Percentiles rank a stretch among this genome's conserved stretches.
phyloP scores from a whole-genome alignment of 2,329 filamentous ascomycete species.

The Cadophora sp. region DNA sequence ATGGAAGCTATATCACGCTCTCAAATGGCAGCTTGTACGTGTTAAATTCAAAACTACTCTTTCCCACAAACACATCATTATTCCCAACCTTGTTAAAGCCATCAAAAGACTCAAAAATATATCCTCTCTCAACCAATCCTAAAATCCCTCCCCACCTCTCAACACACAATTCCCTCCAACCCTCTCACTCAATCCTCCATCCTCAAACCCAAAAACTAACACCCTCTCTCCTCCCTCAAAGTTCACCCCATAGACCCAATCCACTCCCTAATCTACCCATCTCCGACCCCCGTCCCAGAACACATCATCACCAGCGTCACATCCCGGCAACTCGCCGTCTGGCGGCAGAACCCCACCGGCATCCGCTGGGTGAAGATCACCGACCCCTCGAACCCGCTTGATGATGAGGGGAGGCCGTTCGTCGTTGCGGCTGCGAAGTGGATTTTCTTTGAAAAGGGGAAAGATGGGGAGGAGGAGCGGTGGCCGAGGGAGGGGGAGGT shows the following conservation, averaged over 20 bases:
- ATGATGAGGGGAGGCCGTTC: constrained; percentile 15
- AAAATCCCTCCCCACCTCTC: no score
- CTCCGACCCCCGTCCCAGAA: constrained; percentile 17
- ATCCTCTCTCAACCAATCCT: neutral
- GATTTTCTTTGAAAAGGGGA: constrained; percentile 23
- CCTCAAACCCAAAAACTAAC: no score
- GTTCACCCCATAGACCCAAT: constrained; percentile 24
- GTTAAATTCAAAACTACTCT: neutral
- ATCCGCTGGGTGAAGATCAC: constrained; percentile 20
- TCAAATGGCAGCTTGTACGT: constrained; percentile 27
- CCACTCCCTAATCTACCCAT: constrained; percentile 29
- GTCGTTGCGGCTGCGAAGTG: constrained; percentile 31
- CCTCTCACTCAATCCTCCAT: no score
- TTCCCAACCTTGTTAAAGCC: no score
- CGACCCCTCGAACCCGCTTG: neutral
- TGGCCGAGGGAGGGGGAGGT: constrained; percentile 19
- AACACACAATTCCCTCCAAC: no score
- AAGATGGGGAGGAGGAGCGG: constrained; percentile 8
- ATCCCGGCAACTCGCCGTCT: constrained; percentile 9
- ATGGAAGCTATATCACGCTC: constrained; percentile 18
- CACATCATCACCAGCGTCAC: constrained; percentile 4
- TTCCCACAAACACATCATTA: neutral
- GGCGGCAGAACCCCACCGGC: constrained; percentile 2
- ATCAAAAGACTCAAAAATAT: no score
- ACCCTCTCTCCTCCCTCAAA: neutral